A percentile compares a stretch with the other conserved stretches of the same genome.
Conservation (phyloP, 345 rosid species). For the Aquilaria malaccensis region DNA sequence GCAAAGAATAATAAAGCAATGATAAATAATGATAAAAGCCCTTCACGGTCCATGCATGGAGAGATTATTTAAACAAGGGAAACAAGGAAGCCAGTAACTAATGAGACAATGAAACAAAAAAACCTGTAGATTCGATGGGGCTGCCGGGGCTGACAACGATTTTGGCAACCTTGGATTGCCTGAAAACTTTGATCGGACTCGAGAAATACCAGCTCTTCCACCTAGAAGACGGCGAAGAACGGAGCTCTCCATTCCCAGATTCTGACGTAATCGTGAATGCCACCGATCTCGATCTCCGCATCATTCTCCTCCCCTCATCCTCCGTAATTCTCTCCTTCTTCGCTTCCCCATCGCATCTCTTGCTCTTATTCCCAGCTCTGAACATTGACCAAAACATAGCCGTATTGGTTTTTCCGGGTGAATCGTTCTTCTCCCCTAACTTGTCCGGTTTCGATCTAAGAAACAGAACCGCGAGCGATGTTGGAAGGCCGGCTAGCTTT, state of each 20-base stretch:
- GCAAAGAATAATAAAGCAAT: no score
- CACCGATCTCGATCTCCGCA: slow-evolving; percentile 88
- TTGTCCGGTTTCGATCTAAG: slow-evolving; percentile 37
- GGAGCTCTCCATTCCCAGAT: slow-evolving; percentile 19
- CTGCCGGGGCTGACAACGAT: slow-evolving; percentile 31
- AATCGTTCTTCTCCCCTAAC: slow-evolving; percentile 11
- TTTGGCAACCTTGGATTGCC: slow-evolving; percentile 52
- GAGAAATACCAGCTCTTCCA: slow-evolving; percentile 71
- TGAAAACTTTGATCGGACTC: slow-evolving; percentile 85
- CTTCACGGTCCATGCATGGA: no score
- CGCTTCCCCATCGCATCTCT: slow-evolving; percentile 15
- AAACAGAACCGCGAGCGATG: slow-evolving; percentile 72
- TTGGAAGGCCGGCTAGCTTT: slow-evolving; percentile 63
- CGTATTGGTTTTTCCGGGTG: slow-evolving; percentile 14
- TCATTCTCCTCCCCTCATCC: slow-evolving; percentile 41
- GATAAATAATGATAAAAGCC: no score
- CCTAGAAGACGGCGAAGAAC: slow-evolving; percentile 23
- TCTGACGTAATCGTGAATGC: slow-evolving; percentile 46
- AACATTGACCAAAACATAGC: slow-evolving; percentile 57
- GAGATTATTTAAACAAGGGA: no score
- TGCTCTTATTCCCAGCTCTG: slow-evolving; percentile 25
- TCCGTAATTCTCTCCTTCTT: slow-evolving; percentile 15
- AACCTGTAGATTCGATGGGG: no score
- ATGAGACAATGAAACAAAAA: no score
- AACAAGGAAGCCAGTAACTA: no score